A percentile compares a stretch with the other conserved stretches of the same genome.
Evolutionary conservation across 306 rosid genomes (phyloP).

Genomic region (Dicorynia guianensis): DNA sequence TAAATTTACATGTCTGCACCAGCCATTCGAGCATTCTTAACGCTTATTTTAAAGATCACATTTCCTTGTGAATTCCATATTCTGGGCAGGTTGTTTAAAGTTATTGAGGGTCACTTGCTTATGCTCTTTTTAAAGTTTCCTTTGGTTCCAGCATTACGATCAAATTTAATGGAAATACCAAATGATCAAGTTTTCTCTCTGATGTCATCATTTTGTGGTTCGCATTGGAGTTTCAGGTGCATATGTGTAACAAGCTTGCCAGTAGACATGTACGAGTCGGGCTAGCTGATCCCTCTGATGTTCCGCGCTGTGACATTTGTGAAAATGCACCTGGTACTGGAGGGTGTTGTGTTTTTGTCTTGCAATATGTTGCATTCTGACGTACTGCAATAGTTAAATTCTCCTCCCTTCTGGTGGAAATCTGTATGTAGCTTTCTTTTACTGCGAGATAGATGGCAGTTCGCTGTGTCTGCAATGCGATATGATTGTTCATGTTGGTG

Average conservation of each 20-base stretch:
- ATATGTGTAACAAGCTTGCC: constrained; percentile 83
- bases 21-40: neutral
- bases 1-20: constrained; percentile 6
- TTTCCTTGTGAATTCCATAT: neutral
- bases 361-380: constrained; percentile 21
- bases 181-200: constrained; percentile 26
- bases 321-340: constrained; percentile 75
- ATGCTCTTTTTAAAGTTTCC: neutral
- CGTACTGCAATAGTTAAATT: constrained; percentile 15
- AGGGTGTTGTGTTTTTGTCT: neutral
- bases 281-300: constrained; percentile 68
- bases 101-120: constrained; percentile 26
- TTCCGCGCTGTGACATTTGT: constrained; percentile 75
- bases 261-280: constrained; percentile 75
- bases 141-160: neutral
- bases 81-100: neutral
- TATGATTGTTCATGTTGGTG: constrained; percentile 78
- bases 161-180: constrained; percentile 3
- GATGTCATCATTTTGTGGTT: constrained; percentile 25
- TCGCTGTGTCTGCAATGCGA: constrained; percentile 84
- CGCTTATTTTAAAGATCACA: neutral
- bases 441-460: constrained; percentile 80
- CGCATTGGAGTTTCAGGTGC: constrained; percentile 58
- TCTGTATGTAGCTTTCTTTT: constrained; percentile 72
- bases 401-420: constrained; percentile 24